Percentiles rank a stretch among this genome's conserved stretches.
phyloP scores from a whole-genome alignment of 805 yeast species.

The Saturnispora bothae region DNA sequence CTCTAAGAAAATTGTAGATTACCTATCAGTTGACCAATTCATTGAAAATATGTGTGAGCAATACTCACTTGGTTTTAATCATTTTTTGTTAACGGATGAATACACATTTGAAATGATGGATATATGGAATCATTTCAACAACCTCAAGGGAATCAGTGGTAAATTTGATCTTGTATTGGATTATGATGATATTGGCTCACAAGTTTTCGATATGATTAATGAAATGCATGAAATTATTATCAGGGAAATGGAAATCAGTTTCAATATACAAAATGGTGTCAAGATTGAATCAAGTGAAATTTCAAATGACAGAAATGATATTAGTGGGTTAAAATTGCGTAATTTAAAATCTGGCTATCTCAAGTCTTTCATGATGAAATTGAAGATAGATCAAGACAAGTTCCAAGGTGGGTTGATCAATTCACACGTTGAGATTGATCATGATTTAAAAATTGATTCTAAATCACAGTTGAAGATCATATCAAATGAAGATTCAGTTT shows the following conservation, averaged over 20 bases:
- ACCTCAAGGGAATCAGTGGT: slow-evolving; percentile 8
- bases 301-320: not conserved
- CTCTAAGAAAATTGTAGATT: no score
- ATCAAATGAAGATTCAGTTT: not conserved
- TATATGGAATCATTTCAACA: slow-evolving; percentile 13
- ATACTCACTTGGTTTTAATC: slow-evolving; percentile 16
- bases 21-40: slow-evolving; percentile 7
- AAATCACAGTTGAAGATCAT: slow-evolving; percentile 2
- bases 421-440: slow-evolving; percentile 1
- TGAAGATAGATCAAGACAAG: slow-evolving; percentile 5
- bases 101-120: slow-evolving; percentile 17
- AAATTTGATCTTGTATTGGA: slow-evolving; percentile 17
- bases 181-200: slow-evolving; percentile 13
- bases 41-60: slow-evolving; percentile 13
- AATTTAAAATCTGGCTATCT: slow-evolving; percentile 18
- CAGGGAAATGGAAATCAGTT: slow-evolving; percentile 10
- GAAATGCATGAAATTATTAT: slow-evolving; percentile 16
- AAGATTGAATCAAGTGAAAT: slow-evolving; percentile 4
- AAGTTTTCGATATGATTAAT: slow-evolving; percentile 10
- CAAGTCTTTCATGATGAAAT: slow-evolving; percentile 18
- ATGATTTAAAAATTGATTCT: not conserved
- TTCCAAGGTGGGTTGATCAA: not conserved
- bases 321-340: slow-evolving; percentile 5
- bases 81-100: slow-evolving; percentile 22
- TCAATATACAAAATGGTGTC: slow-evolving; percentile 16